A percentile compares a stretch with the other conserved stretches of the same genome.
phyloP scores from a whole-genome alignment of 805 yeast genomes.

The Ascoidea tarda region DNA sequence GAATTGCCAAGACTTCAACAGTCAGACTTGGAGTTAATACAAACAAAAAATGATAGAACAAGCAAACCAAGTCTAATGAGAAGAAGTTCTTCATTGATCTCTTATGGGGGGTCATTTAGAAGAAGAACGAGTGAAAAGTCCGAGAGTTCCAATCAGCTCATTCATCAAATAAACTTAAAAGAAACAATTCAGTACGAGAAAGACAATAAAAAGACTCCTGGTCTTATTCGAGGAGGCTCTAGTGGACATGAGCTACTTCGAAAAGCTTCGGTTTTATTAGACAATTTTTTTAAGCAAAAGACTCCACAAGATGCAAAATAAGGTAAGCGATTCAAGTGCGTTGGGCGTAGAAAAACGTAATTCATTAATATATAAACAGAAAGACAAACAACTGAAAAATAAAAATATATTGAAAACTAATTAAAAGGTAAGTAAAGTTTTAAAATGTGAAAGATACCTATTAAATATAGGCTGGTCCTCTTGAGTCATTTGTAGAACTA shows the following conservation, averaged over 20 bases:
- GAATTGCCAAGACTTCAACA: neutral
- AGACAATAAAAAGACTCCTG: neutral
- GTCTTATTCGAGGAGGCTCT: neutral
- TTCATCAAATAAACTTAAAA: no score
- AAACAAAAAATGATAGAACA: no score
- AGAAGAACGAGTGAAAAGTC: neutral
- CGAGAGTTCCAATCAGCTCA: neutral
- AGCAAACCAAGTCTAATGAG: neutral
- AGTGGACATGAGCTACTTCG: neutral
- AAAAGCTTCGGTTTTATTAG: neutral
- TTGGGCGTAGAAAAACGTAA: no score
- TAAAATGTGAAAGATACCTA: no score
- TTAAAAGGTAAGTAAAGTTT: no score
- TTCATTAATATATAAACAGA: neutral
- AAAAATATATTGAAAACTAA: no score
- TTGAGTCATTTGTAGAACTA: constrained; percentile 32
- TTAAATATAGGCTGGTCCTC: constrained; percentile 14
- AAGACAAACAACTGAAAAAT: neutral
- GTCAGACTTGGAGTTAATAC: neutral
- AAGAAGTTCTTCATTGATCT: neutral
- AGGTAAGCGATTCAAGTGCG: no score
- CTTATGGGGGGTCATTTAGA: neutral
- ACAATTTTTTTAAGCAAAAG: no score
- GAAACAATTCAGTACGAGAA: neutral
- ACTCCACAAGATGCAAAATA: no score